These are phyloP conservation scores for Sporothrix protearum DNA, from an alignment of 2,329 filamentous ascomycete species.

Conservation along the genomic window DNA sequence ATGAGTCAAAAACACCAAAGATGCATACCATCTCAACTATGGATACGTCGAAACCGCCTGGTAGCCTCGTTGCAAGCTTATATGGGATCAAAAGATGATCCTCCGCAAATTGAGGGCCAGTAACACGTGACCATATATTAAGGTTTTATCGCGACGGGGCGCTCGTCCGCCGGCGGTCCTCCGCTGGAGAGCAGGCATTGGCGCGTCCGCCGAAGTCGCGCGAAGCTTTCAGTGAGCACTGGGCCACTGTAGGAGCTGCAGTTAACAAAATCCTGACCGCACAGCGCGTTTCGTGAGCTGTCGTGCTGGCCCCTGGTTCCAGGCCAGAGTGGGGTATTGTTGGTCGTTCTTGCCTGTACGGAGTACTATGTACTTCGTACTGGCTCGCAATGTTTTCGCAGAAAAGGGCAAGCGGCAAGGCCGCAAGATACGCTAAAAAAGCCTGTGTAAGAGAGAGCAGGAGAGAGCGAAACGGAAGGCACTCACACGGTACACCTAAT, in stretches of 20 bases:
- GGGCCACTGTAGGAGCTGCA: background rate
- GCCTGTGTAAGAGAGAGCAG: background rate
- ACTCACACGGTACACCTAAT: background rate
- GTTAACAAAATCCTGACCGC: background rate
- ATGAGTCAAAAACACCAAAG: background rate
- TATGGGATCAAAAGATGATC: background rate
- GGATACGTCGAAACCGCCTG: background rate
- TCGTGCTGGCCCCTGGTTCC: background rate
- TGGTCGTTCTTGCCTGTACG: background rate
- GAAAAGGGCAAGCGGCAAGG: slow-evolving; percentile 3
- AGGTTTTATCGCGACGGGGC: background rate
- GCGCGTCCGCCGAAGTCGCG: background rate
- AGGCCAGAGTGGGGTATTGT: background rate
- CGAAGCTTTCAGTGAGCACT: background rate
- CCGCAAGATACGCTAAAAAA: slow-evolving; percentile 15
- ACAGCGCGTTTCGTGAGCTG: background rate
- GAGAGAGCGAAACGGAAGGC: background rate
- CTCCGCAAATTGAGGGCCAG: background rate
- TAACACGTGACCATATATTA: background rate
- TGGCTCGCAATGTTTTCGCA: background rate
- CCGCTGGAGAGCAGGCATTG: background rate
- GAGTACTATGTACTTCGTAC: no score
- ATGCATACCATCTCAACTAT: background rate
- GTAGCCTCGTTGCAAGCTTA: background rate
- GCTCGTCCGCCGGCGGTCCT: background rate